phyloP scores from a whole-genome alignment of 1,284 basidiomycete genomes.

The Ganoderma meredithae region DNA sequence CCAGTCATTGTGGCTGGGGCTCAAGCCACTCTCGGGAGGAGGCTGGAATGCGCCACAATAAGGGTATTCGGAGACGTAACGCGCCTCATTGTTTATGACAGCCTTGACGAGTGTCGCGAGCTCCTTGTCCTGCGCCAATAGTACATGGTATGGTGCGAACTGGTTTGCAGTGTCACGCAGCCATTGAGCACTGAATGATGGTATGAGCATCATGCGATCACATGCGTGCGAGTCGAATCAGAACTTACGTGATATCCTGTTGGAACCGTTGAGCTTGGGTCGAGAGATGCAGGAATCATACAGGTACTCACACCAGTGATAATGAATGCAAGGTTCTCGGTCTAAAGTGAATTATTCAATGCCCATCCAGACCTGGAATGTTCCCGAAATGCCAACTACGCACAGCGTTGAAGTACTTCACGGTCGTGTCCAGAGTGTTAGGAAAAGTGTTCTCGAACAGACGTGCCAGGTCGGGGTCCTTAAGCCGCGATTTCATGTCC shows the following conservation, averaged over 20 bases:
- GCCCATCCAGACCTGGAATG: neutral
- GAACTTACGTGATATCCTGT: conserved; percentile 70
- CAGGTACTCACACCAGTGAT: conserved; percentile 67
- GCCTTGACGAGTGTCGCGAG: conserved; percentile 73
- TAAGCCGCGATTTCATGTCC: conserved; percentile 73
- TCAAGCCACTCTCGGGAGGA: conserved; percentile 72
- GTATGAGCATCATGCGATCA: neutral
- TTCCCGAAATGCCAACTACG: conserved; percentile 21
- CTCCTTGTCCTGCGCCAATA: conserved; percentile 62
- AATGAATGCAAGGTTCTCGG: conserved; percentile 76
- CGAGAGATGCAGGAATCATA: neutral
- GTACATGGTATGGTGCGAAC: conserved; percentile 72
- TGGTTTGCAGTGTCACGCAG: conserved; percentile 81
- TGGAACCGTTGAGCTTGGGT: neutral
- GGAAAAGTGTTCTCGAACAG: conserved; percentile 83
- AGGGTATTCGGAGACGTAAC: conserved; percentile 75
- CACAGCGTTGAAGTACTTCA: conserved; percentile 73
- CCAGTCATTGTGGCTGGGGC: conserved; percentile 67
- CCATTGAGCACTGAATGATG: conserved; percentile 63
- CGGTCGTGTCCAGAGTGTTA: conserved; percentile 75
- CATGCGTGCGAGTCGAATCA: neutral
- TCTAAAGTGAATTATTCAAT: conserved; percentile 40
- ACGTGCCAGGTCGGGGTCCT: conserved; percentile 76
- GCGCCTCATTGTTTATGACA: conserved; percentile 79
- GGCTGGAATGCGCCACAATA: conserved; percentile 83